Conservation (phyloP, 129 eudicot species). For the Kitagawia praeruptora region DNA sequence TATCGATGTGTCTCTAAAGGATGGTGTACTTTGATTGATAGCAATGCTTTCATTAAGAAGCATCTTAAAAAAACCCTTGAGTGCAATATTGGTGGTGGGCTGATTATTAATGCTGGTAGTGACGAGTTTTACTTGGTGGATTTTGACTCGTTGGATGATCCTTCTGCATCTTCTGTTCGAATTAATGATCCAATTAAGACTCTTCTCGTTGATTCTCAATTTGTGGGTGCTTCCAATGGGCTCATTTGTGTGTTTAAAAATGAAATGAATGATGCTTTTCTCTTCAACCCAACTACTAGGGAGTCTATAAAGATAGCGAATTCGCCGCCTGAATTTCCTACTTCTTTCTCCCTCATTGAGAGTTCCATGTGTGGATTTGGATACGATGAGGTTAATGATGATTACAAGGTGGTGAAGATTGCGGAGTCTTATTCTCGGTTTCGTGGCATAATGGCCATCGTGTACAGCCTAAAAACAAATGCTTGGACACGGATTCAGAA, state of each 20-base stretch:
- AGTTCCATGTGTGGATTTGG: background rate
- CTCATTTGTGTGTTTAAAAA: too few relatives aligned
- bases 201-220: background rate
- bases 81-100: background rate
- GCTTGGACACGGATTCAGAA: background rate
- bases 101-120: background rate
- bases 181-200: constrained; percentile 1
- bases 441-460: background rate
- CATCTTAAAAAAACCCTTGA: background rate
- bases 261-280: background rate
- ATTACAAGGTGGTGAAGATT: background rate
- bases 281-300: background rate
- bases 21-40: constrained; percentile 5
- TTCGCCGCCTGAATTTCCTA: background rate
- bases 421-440: background rate
- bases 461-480: background rate
- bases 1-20: background rate
- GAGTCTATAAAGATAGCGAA: too few relatives aligned
- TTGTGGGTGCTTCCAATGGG: constrained; percentile 31
- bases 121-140: background rate
- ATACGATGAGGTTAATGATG: too few relatives aligned
- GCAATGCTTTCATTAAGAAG: background rate
- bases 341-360: background rate
- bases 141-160: background rate
- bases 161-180: background rate